Evolutionary conservation across 1,284 basidiomycete species (phyloP).

Genomic region (Ganoderma lucidum): DNA sequence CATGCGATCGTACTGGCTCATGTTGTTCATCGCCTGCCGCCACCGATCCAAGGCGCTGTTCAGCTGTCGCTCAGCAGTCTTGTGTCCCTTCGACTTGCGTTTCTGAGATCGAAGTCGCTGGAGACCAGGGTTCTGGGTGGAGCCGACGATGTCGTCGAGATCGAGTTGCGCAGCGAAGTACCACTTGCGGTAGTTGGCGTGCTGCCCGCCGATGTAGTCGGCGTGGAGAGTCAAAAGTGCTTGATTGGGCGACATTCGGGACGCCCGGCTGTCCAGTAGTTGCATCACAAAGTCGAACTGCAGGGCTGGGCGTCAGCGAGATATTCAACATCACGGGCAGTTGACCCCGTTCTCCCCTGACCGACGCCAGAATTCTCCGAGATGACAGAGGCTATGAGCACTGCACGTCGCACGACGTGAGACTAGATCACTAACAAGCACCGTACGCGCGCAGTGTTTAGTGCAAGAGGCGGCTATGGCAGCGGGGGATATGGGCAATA

Average conservation of each 20-base stretch:
- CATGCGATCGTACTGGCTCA: conserved; percentile 98
- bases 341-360: conserved; percentile 2
- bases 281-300: conserved; percentile 99
- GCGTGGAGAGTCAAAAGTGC: conserved; percentile 96
- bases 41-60: conserved; percentile 91
- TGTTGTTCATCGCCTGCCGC: conserved; percentile 98
- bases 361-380: neutral
- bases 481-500: no score
- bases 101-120: conserved; percentile 74
- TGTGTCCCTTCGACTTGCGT: conserved; percentile 60
- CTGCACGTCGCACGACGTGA: neutral
- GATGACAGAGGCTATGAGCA: neutral
- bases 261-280: conserved; percentile 93
- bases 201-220: conserved; percentile 98
- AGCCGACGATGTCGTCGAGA: conserved; percentile 96
- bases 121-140: conserved; percentile 91
- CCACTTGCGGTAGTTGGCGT: conserved; percentile 98
- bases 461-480: no score
- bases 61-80: conserved; percentile 83
- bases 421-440: no score
- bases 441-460: no score
- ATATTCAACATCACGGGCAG: conserved; percentile 6
- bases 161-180: conserved; percentile 99
- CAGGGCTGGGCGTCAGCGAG: conserved; percentile 17
- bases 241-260: conserved; percentile 98